Conservation (phyloP, 2,329 filamentous ascomycete genomes). For the Ascochyta koolunga region DNA sequence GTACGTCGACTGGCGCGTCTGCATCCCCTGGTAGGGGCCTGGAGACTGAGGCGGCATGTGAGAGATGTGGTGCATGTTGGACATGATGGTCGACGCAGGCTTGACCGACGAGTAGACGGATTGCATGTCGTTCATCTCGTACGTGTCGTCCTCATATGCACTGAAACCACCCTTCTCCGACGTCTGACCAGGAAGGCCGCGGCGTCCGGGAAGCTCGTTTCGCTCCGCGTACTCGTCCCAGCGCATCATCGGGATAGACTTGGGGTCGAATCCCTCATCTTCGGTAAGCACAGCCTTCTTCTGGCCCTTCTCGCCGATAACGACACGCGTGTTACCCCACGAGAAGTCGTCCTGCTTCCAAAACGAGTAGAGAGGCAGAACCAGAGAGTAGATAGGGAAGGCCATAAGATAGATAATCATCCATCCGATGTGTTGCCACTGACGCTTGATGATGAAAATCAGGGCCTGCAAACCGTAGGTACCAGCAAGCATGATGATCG, state of each 20-base stretch:
- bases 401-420: constrained; percentile 99
- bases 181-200: constrained; percentile 63
- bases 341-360: constrained; percentile 99
- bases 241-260: constrained; percentile 88
- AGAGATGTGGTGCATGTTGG: constrained; percentile 74
- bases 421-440: constrained; percentile 99
- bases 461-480: constrained; percentile 96
- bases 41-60: constrained; percentile 84
- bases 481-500: constrained; percentile 84
- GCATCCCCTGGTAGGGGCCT: constrained; percentile 69
- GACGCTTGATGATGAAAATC: constrained; percentile 94
- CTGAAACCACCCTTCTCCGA: constrained; percentile 66
- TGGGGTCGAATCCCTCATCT: constrained; percentile 85
- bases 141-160: constrained; percentile 74
- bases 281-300: constrained; percentile 87
- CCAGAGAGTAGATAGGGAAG: constrained; percentile 89
- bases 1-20: constrained; percentile 73
- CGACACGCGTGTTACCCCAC: constrained; percentile 98
- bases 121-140: constrained; percentile 98
- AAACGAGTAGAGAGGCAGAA: constrained; percentile 95
- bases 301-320: constrained; percentile 89
- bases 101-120: constrained; percentile 93
- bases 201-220: constrained; percentile 90
- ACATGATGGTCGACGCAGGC: constrained; percentile 83
- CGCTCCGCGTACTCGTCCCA: constrained; percentile 94